These are phyloP conservation scores for Asterionellopsis glacialis DNA, from an alignment of 108 stramenopile species.

Conservation along the genomic window DNA sequence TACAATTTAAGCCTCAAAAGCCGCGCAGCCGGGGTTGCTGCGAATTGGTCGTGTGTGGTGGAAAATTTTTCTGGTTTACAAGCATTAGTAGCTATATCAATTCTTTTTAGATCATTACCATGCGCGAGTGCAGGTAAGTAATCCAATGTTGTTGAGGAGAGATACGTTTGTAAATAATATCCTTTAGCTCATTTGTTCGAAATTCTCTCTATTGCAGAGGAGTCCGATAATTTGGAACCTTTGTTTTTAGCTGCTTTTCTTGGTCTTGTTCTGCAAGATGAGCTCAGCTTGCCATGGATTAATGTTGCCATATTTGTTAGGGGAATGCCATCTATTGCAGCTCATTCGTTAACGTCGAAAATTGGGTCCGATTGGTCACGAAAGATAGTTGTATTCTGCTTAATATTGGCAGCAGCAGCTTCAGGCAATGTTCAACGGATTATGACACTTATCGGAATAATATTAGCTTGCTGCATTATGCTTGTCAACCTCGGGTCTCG, in stretches of 20 bases:
- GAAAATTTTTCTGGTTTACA: conserved; percentile 50
- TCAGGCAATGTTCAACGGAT: conserved; percentile 23
- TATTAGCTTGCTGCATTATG: conserved; percentile 35
- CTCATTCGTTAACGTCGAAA: conserved; percentile 29
- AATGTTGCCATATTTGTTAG: conserved; percentile 53
- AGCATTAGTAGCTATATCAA: conserved; percentile 44
- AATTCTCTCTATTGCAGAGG: background rate
- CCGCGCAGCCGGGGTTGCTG: conserved; percentile 31
- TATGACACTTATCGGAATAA: conserved; percentile 44
- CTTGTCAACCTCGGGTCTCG: conserved; percentile 65
- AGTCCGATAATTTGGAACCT: conserved; percentile 24
- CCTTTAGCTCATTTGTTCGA: too few species aligned
- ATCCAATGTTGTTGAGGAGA: conserved; percentile 5
- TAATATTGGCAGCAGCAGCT: conserved; percentile 36
- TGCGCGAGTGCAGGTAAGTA: conserved; percentile 20
- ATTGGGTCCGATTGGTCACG: conserved; percentile 52
- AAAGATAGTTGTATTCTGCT: conserved; percentile 33
- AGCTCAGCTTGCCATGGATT: conserved; percentile 48
- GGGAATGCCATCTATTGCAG: conserved; percentile 54
- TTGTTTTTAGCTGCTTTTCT: conserved; percentile 39
- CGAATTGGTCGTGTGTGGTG: conserved; percentile 30
- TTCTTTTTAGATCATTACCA: conserved; percentile 35
- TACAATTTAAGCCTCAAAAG: conserved; percentile 23
- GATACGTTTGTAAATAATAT: too few species aligned
- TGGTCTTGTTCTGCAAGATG: conserved; percentile 57